Evolutionary conservation across 2,329 filamentous ascomycete species (phyloP).

Genomic region (Fusarium sp.): DNA sequence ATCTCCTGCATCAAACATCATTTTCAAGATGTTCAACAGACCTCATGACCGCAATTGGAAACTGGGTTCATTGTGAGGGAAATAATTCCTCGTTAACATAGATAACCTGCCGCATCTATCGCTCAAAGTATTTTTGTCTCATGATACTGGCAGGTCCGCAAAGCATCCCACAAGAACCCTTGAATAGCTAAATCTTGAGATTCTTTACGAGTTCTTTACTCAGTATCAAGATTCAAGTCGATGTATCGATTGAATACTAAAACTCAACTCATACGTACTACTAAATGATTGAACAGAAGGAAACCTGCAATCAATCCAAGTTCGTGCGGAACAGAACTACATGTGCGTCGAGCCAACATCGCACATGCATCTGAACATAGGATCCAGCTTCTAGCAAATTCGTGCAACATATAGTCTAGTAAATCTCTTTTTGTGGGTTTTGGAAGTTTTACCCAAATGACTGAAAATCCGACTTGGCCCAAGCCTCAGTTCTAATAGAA

Average conservation of each 20-base stretch:
- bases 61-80: background rate
- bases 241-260: constrained; percentile 3
- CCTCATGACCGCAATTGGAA: too few species aligned
- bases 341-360: constrained; percentile 1
- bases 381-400: constrained; percentile 6
- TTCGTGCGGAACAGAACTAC: constrained; percentile 5
- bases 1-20: background rate
- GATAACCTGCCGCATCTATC: background rate
- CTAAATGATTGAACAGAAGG: constrained; percentile 5
- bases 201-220: background rate
- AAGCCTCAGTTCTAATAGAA: constrained; percentile 33
- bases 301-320: background rate
- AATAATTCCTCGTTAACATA: background rate
- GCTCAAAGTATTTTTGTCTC: background rate
- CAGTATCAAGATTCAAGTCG: background rate
- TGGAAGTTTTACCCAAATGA: constrained; percentile 27
- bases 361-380: background rate
- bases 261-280: constrained; percentile 2
- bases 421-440: constrained; percentile 26
- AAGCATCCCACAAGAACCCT: background rate
- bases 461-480: constrained; percentile 18
- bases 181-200: background rate
- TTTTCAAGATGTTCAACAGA: background rate
- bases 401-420: constrained; percentile 14
- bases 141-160: background rate